phyloP scores from a whole-genome alignment of 2,329 filamentous ascomycete species.

The Chaetothyriales sp. region DNA sequence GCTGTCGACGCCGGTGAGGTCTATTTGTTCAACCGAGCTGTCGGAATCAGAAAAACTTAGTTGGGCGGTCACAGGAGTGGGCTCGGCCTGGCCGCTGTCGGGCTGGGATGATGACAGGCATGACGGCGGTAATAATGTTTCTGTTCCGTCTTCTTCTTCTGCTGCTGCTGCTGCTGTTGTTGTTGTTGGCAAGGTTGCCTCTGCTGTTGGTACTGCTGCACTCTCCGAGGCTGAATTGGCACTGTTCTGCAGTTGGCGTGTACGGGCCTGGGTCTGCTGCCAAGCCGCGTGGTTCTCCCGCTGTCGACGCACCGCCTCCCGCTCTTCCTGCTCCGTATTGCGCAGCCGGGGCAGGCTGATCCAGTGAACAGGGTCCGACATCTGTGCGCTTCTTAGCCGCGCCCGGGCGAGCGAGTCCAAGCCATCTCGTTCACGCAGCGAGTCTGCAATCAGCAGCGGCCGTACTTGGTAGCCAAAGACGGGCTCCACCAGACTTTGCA shows the following conservation, averaged over 20 bases:
- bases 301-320: slow-evolving; percentile 9
- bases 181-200: slow-evolving; percentile 2
- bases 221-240: not conserved
- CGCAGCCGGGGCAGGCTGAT: slow-evolving; percentile 1
- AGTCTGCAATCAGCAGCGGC: not conserved
- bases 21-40: slow-evolving; percentile 31
- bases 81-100: not conserved
- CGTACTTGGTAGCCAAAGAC: slow-evolving; percentile 5
- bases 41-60: not conserved
- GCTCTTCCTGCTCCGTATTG: slow-evolving; percentile 7
- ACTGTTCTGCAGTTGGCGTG: not conserved
- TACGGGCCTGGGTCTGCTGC: slow-evolving; percentile 11
- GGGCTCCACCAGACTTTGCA: slow-evolving; percentile 11
- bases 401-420: slow-evolving; percentile 3
- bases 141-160: too few relatives aligned
- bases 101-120: slow-evolving; percentile 5
- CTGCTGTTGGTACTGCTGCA: not conserved
- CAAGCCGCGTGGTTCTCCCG: slow-evolving; percentile 13
- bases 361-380: slow-evolving; percentile 2
- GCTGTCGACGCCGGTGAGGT: slow-evolving; percentile 33
- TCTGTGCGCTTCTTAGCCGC: not conserved
- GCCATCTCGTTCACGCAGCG: not conserved
- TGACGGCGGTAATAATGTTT: slow-evolving; percentile 7
- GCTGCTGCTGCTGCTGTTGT: not conserved
- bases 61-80: not conserved